Conservation (phyloP, 768 basidiomycete genomes). For the Pholiota microspora region DNA sequence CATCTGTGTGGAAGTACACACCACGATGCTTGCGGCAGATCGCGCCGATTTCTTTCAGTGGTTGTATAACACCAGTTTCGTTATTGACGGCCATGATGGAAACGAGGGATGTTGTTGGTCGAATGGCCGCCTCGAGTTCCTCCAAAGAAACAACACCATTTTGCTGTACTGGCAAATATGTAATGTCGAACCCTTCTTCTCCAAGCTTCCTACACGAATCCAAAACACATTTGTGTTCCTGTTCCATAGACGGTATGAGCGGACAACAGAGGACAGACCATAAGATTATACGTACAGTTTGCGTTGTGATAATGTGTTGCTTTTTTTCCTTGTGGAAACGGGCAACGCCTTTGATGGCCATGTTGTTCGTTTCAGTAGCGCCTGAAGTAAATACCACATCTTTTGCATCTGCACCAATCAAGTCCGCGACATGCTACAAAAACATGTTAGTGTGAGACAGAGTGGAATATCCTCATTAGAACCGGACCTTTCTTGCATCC, state of each 20-base stretch:
- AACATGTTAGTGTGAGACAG: neutral
- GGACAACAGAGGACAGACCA: neutral
- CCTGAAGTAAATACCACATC: conserved; percentile 98
- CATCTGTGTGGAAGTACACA: conserved; percentile 95
- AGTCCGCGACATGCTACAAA: conserved; percentile 77
- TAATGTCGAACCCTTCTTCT: conserved; percentile 97
- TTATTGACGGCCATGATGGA: conserved; percentile 99
- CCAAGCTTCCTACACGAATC: conserved; percentile 95
- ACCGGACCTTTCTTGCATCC: conserved; percentile 74
- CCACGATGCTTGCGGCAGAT: conserved; percentile 85
- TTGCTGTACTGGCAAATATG: conserved; percentile 90
- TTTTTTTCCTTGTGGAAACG: conserved; percentile 94
- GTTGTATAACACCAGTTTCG: conserved; percentile 98
- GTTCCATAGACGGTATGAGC: conserved; percentile 5
- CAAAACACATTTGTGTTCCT: conserved; percentile 99
- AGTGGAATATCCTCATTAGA: neutral
- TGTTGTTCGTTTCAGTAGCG: conserved; percentile 97
- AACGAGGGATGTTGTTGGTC: conserved; percentile 90
- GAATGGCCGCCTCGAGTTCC: conserved; percentile 82
- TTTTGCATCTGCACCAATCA: conserved; percentile 93
- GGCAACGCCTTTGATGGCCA: conserved; percentile 96
- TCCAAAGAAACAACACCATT: conserved; percentile 82
- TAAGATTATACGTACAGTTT: conserved; percentile 61
- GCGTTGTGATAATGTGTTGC: conserved; percentile 90
- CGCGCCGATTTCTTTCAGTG: conserved; percentile 90